Conservation (phyloP, 78 protist genomes). For the Dictyostelium purpureum region DNA sequence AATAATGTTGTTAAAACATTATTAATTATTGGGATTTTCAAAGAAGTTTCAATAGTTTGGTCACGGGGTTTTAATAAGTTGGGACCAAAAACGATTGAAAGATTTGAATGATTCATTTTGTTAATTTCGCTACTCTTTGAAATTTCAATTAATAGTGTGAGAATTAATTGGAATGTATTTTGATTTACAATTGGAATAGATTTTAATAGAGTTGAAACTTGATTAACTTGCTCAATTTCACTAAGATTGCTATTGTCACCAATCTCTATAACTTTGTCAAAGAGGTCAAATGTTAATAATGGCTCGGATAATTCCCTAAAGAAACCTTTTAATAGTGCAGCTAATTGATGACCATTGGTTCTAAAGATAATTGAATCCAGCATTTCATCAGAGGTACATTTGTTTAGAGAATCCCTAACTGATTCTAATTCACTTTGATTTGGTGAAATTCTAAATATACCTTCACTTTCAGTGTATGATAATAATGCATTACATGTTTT, state of each 20-base stretch:
- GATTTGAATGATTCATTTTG: constrained; percentile 68
- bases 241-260: background rate
- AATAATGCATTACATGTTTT: constrained; percentile 29
- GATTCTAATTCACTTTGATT: constrained; percentile 62
- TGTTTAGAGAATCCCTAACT: constrained; percentile 45
- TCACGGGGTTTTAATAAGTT: constrained; percentile 51
- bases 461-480: constrained; percentile 17
- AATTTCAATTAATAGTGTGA: background rate
- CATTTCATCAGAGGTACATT: background rate
- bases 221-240: background rate
- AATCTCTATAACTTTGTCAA: constrained; percentile 32
- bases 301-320: constrained; percentile 48
- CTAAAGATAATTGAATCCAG: constrained; percentile 3
- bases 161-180: constrained; percentile 23
- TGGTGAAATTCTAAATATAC: constrained; percentile 72
- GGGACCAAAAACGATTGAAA: constrained; percentile 78
- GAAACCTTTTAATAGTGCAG: constrained; percentile 38
- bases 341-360: constrained; percentile 32
- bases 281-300: constrained; percentile 44
- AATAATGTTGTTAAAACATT: constrained; percentile 30
- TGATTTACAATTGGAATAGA: constrained; percentile 41
- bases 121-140: constrained; percentile 5
- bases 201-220: background rate
- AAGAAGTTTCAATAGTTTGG: constrained; percentile 54
- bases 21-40: constrained; percentile 71